Conservation (phyloP, 805 yeast genomes). For the Metschnikowia peoriensis region DNA sequence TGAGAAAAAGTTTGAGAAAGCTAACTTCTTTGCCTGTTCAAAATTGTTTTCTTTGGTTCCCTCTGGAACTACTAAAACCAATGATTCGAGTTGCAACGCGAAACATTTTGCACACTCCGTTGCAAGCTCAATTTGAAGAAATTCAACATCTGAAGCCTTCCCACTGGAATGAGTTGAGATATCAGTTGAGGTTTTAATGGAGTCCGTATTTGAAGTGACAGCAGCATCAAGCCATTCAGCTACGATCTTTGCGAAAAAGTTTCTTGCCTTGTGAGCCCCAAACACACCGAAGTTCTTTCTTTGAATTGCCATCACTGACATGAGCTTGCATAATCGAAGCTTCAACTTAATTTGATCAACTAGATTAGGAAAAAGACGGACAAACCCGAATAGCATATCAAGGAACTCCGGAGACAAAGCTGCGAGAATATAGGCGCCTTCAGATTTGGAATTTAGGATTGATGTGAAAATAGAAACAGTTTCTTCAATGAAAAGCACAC, state of each 20-base stretch:
- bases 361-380: slow-evolving; percentile 27
- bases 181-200: not conserved
- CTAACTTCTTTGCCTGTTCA: slow-evolving; percentile 53
- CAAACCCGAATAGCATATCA: slow-evolving; percentile 26
- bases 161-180: slow-evolving; percentile 7
- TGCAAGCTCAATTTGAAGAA: slow-evolving; percentile 56
- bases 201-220: slow-evolving; percentile 33
- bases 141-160: slow-evolving; percentile 40
- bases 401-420: slow-evolving; percentile 32
- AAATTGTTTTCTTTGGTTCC: slow-evolving; percentile 53
- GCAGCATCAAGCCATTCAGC: slow-evolving; percentile 57
- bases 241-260: slow-evolving; percentile 43
- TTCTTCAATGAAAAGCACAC: slow-evolving; percentile 47
- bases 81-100: slow-evolving; percentile 51
- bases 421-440: slow-evolving; percentile 35
- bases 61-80: slow-evolving; percentile 59
- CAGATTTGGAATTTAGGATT: slow-evolving; percentile 32
- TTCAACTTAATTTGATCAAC: slow-evolving; percentile 36
- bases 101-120: slow-evolving; percentile 61
- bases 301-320: slow-evolving; percentile 33
- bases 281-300: slow-evolving; percentile 31
- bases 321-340: slow-evolving; percentile 43
- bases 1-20: slow-evolving; percentile 69
- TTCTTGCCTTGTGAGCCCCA: slow-evolving; percentile 50
- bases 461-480: slow-evolving; percentile 44